These are phyloP conservation scores for Ceratobasidium sp. DNA, from an alignment of 1,284 basidiomycete genomes.

Conservation along the genomic window DNA sequence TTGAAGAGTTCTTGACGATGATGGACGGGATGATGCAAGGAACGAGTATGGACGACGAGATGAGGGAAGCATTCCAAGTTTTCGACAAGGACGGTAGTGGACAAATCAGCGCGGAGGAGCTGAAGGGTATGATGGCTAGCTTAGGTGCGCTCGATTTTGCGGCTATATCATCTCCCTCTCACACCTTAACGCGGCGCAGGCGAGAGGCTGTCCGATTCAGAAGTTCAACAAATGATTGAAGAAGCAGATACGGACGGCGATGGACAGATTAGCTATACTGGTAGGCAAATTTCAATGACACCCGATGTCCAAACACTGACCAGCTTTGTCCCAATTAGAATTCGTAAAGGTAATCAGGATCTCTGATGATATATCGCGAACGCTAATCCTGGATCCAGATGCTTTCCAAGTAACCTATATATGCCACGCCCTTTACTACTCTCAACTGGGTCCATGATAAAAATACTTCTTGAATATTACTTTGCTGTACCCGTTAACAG, in stretches of 20 bases:
- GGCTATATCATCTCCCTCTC: slow-evolving; percentile 43
- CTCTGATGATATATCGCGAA: no score
- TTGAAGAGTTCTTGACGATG: slow-evolving; percentile 71
- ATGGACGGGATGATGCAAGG: slow-evolving; percentile 76
- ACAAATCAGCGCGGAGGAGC: slow-evolving; percentile 70
- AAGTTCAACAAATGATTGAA: slow-evolving; percentile 65
- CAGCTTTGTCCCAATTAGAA: slow-evolving; percentile 2
- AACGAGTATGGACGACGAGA: slow-evolving; percentile 73
- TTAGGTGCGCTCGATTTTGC: slow-evolving; percentile 55
- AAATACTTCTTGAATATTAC: neutral
- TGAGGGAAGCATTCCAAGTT: slow-evolving; percentile 74
- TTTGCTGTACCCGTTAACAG: neutral
- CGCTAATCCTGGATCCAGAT: neutral
- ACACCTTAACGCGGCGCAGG: slow-evolving; percentile 39
- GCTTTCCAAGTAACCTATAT: neutral
- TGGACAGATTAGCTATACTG: slow-evolving; percentile 58
- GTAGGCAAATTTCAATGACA: slow-evolving; percentile 30
- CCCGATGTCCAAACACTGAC: neutral
- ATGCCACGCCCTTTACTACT: neutral
- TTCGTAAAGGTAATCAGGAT: slow-evolving; percentile 39
- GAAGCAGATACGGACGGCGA: slow-evolving; percentile 65
- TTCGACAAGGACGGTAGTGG: slow-evolving; percentile 76
- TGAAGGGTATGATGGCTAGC: slow-evolving; percentile 66
- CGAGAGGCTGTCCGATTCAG: slow-evolving; percentile 63
- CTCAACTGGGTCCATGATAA: neutral